Evolutionary conservation across 2,329 filamentous ascomycete species (phyloP).

Genomic region (Xylariaceae sp.): DNA sequence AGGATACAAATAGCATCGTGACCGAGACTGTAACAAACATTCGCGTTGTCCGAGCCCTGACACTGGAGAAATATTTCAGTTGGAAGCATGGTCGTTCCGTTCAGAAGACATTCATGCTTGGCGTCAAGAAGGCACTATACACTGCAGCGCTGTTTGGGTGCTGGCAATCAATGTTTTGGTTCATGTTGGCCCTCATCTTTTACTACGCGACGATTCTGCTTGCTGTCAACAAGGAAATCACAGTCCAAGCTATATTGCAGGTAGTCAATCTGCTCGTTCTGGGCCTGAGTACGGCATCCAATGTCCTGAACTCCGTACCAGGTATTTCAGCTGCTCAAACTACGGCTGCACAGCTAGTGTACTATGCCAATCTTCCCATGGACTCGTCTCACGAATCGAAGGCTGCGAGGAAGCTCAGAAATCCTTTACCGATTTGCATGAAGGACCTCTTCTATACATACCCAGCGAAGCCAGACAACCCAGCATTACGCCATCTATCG

Average conservation of each 20-base stretch:
- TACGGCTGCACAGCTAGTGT: conserved; percentile 68
- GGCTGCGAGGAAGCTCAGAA: conserved; percentile 33
- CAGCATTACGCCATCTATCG: conserved; percentile 61
- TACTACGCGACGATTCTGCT: conserved; percentile 73
- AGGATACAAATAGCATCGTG: conserved; percentile 58
- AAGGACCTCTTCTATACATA: conserved; percentile 67
- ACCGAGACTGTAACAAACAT: conserved; percentile 76
- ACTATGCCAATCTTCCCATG: conserved; percentile 57
- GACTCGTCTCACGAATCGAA: conserved; percentile 53
- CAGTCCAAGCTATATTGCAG: conserved; percentile 59
- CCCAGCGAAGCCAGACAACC: conserved; percentile 44
- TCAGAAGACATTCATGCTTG: conserved; percentile 50
- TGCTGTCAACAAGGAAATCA: conserved; percentile 37
- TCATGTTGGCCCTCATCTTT: conserved; percentile 74
- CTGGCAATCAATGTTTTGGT: conserved; percentile 68
- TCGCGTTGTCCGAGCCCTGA: conserved; percentile 70
- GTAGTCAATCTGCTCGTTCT: conserved; percentile 84
- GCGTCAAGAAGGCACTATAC: conserved; percentile 61
- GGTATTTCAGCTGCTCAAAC: conserved; percentile 73
- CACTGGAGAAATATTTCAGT: conserved; percentile 68
- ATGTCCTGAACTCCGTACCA: conserved; percentile 70
- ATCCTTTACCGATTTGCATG: conserved; percentile 46
- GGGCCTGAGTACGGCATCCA: conserved; percentile 67
- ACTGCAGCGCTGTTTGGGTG: conserved; percentile 72
- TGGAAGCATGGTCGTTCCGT: conserved; percentile 55